Evolutionary conservation across 2,329 filamentous ascomycete genomes (phyloP), one percentile per base, ranked within the genome.

Genomic region (Colletotrichum sidae): DNA sequence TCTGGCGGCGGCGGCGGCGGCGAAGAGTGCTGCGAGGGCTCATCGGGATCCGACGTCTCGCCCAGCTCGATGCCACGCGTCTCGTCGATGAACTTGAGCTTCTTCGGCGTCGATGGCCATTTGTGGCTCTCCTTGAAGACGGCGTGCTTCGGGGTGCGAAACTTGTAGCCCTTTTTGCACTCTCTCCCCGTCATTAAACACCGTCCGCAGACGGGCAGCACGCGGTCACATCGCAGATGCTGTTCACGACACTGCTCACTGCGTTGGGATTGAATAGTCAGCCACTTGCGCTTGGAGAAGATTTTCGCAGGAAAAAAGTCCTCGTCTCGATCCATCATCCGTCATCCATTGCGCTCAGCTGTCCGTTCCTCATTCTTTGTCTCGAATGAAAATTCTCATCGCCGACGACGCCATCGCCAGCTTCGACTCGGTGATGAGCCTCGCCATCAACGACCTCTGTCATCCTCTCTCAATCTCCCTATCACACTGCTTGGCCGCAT

Each of bases 201-300:
- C 9, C 65, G 67, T 33, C 65, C 66, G 39, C 67, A 69, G 15
- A 65, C 25, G 47, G 67, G 67, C 12, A 69, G 57, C 8, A 60
- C 56, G 46, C 67, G 67, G 35, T 69, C 55, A 80, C 81, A 84
- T 75, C 80, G 82, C 13, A 83, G 71, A 69, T 83, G 81, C 69
- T 82, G 79, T 63, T 81, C 78, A 67, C 81, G 79, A 71, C 81
- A 84, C 51, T 78, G 81, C 69, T 80, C 76, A 70, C 81, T 83
- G 70, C 25, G 25, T 25, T 61, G 35, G 39, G 4, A 49, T 25
- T 9, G 17, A 58, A 64, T 47, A 66, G 63, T 59, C 15, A 15
- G 7, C 15, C 6, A 8, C 13, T 34, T 8, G 9, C 15, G n/a
- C 25, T 11, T 33, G 7, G 8, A 8, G 25, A 25, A 5, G 3